Evolutionary conservation across 495 filamentous ascomycete genomes (phyloP).

Genomic region (Astrothelium subdiscretum): DNA sequence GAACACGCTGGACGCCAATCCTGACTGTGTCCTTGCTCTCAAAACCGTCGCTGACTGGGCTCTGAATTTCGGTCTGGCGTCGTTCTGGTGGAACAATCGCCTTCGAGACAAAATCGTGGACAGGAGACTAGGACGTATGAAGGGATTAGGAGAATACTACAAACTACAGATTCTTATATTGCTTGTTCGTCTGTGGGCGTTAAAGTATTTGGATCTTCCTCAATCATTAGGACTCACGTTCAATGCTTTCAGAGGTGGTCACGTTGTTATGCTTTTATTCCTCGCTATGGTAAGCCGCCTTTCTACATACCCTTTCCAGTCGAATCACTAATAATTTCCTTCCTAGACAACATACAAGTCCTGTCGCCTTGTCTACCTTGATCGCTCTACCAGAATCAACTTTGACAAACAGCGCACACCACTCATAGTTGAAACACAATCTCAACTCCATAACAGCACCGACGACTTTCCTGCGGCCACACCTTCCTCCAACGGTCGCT

Average conservation of each 20-base stretch:
- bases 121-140: conserved; percentile 38
- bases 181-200: conserved; percentile 43
- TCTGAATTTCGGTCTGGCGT: conserved; percentile 5
- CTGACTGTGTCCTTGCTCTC: not conserved
- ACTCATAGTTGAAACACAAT: not conserved
- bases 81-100: conserved; percentile 69
- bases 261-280: conserved; percentile 42
- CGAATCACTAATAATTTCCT: not conserved
- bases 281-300: conserved; percentile 12
- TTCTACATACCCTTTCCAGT: not conserved
- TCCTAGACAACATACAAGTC: conserved; percentile 13
- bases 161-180: conserved; percentile 52
- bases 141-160: conserved; percentile 58
- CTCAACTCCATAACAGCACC: not conserved
- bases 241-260: conserved; percentile 35
- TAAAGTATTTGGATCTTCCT: conserved; percentile 38
- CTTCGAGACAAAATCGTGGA: conserved; percentile 23
- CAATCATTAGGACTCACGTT: conserved; percentile 34
- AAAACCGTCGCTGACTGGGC: not conserved
- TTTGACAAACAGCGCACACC: not conserved
- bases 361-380: conserved; percentile 11
- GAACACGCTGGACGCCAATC: not conserved
- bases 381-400: conserved; percentile 21
- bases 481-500: conserved; percentile 13
- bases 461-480: not conserved